Evolutionary conservation across 2,329 filamentous ascomycete genomes (phyloP), one percentile per base, ranked within the genome.

Genomic region (Colletotrichum orchidophilum): DNA sequence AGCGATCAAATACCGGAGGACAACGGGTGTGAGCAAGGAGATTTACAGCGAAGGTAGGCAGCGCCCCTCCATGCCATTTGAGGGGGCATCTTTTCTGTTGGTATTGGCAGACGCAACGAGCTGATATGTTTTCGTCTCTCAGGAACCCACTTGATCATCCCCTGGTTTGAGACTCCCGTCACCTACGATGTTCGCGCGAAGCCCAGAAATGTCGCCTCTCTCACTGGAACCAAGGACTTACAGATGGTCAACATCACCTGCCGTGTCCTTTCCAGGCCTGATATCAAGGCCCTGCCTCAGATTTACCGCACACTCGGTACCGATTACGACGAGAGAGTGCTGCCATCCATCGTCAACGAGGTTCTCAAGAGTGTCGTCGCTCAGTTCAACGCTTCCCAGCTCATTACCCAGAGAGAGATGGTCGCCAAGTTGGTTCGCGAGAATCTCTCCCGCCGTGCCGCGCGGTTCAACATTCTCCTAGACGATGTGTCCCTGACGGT

Each of bases 191-290:
- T 99, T 77, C 96, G 96, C 84, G 96, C 96, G 72, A 98, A 96
- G 87, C 96, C 96, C 78, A 92, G 96, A 81, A 98, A 97, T 80
- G 95, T 99, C 77, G 93, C 96, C 75, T 98, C 96, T 75, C 90
- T 99, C 75, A 99, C 96, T 71, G 96, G 96, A 77, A 99, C 96
- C 80, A 99, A 99, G 88, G 96, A 99, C 84, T 86, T 99, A 84
- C 96, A 99, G 87, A 99, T 99, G 96, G 96, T 98, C 81, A 99
- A 99, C 90, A 98, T 99, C 81, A 99, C 96, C 80, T 99, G 96
- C 85, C 96, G 96, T 94, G 96, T 99, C 70, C 93, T 99, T 63
- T 98, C 96, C 70, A 89, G 95, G 77, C 96, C 96, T 67, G 91
- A 95, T 70, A 87, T 99, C 78, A 91, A 94, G 75, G 93, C 95